Evolutionary conservation across 371 early-diverging fungal genomes (phyloP).

Genomic region (Zopfochytrium polystomum): DNA sequence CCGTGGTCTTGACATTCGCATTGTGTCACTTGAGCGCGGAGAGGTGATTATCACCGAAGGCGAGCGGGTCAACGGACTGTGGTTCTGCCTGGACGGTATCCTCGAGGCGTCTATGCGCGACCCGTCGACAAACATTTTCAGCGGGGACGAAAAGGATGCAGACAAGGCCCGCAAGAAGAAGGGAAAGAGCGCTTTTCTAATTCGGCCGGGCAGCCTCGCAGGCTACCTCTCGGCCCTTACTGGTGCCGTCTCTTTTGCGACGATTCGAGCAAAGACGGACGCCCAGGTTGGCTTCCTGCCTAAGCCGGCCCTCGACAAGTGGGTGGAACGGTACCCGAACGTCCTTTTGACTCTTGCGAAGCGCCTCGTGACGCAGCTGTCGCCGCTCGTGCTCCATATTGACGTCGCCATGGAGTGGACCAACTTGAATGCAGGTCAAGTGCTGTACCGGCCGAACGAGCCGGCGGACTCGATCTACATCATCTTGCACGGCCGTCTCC

Average conservation of each 20-base stretch:
- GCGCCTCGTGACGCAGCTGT: constrained; percentile 74
- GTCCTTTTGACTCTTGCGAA: constrained; percentile 84
- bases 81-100: constrained; percentile 86
- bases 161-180: constrained; percentile 21
- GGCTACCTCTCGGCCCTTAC: constrained; percentile 90
- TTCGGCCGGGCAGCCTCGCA: constrained; percentile 83
- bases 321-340: constrained; percentile 78
- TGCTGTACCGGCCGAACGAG: constrained; percentile 84
- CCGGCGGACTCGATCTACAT: constrained; percentile 84
- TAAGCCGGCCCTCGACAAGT: constrained; percentile 73
- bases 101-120: constrained; percentile 69
- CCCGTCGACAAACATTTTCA: not conserved
- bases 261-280: constrained; percentile 75
- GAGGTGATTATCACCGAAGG: constrained; percentile 75
- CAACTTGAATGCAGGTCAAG: constrained; percentile 87
- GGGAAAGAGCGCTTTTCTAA: constrained; percentile 67
- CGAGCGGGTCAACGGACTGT: constrained; percentile 81
- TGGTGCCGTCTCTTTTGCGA: constrained; percentile 81
- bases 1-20: constrained; percentile 39
- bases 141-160: constrained; percentile 5
- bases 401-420: constrained; percentile 96
- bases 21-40: constrained; percentile 63
- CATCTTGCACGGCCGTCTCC: constrained; percentile 89
- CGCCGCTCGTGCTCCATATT: constrained; percentile 81
- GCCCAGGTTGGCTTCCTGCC: constrained; percentile 83